Base-by-base conservation (phyloP, 2,329 filamentous ascomycete genomes). In the Fusarium tricinctum region DNA sequence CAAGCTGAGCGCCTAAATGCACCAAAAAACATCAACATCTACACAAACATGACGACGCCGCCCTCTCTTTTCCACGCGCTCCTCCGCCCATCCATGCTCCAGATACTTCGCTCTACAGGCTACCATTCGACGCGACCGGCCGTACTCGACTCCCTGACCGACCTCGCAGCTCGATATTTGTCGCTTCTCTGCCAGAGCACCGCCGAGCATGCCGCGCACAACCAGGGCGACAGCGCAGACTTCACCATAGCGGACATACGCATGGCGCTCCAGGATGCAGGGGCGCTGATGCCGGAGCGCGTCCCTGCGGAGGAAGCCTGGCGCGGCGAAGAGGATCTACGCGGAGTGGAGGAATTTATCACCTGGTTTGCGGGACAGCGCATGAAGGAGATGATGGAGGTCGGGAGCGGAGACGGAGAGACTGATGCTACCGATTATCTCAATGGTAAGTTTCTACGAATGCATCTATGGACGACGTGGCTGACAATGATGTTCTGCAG, bases 81-180 rank as follows among this genome's bases (percentile, higher is more conserved):
- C 68, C 86, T 98, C 58, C 93, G 94, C 42, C 95, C 95, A 3
- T 90, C 91, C 47, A 88, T 97, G 63, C 88, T 98, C 59, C 94
- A 97, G 80, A 95, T 97, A 74, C 89, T 98, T 51, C 93, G 95
- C 75, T 93, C 94, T 30, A 91, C 93, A 23, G 95, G 95, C 77
- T 98, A 97, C 81, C 92, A 97, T 78, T 86, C 91, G 42, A 92
- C 93, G 50, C 89, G 89, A 55, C 90, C 93, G 3, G 91, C 91
- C 5, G 94, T 97, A 8, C 84, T 97, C 58, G 94, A 98, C 80
- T 90, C 92, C 12, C 79, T 97, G n/a, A 92, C 93, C 15, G 94
- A 97, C 79, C 85, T 98, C 9, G 90, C 93, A 1, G 92, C 91
- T 43, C 89, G 92, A 69, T 97, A 97, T 79, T 82, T 98, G 59